A percentile compares a stretch with the other conserved stretches of the same genome.
Conservation (phyloP, 139 green algal species). For the Pedinophyceae sp. region DNA sequence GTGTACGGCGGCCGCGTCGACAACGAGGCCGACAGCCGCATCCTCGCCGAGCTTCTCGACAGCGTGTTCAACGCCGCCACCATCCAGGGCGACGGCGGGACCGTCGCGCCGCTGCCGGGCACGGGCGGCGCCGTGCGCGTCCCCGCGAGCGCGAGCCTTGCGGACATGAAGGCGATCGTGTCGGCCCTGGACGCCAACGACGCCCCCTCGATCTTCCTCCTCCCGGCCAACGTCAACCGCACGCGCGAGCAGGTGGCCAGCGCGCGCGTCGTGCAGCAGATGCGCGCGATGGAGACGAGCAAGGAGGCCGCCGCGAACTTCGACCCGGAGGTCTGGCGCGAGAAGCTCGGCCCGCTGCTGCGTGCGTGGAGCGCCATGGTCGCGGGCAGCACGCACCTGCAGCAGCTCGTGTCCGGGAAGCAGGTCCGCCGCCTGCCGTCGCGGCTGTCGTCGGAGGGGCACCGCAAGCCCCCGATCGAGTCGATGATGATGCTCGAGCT, state of each 20-base stretch:
- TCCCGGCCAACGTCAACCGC: constrained; percentile 55
- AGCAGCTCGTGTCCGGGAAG: background rate
- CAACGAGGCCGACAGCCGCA: constrained; percentile 30
- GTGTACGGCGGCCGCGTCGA: constrained; percentile 68
- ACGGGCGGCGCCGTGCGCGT: constrained; percentile 15
- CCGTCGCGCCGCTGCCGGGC: constrained; percentile 26
- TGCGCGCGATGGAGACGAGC: background rate
- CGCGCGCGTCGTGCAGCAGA: background rate
- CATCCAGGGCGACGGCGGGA: background rate
- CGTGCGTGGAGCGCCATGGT: constrained; percentile 31
- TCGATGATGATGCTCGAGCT: constrained; percentile 42
- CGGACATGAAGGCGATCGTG: constrained; percentile 15
- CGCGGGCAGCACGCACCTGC: constrained; percentile 2
- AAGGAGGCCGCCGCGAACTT: constrained; percentile 9
- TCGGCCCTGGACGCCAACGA: constrained; percentile 32
- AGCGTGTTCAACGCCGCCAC: background rate
- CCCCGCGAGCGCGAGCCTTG: constrained; percentile 16
- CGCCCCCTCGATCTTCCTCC: constrained; percentile 35
- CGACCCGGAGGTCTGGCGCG: constrained; percentile 26
- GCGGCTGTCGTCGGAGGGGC: background rate
- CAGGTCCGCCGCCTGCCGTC: background rate
- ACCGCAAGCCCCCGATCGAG: constrained; percentile 9
- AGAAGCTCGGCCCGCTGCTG: constrained; percentile 38
- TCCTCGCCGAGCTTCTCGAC: background rate
- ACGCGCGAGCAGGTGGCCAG: constrained; percentile 20